These are phyloP conservation scores for Fusarium fracticaudum DNA, from an alignment of 2,329 filamentous ascomycete genomes.

Conservation along the genomic window DNA sequence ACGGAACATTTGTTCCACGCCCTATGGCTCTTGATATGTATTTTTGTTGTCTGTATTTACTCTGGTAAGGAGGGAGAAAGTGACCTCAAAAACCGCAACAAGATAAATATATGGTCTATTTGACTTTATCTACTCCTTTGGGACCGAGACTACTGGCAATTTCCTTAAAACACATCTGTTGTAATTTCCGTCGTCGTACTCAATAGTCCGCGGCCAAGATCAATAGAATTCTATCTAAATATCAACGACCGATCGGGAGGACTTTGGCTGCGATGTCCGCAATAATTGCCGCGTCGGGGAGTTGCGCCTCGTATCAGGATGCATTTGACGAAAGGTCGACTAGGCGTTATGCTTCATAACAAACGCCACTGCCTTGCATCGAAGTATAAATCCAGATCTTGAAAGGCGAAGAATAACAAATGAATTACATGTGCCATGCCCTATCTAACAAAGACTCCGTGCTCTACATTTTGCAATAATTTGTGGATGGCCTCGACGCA, in stretches of 20 bases:
- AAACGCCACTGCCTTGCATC: no score
- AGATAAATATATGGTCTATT: not conserved
- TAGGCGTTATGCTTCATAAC: no score
- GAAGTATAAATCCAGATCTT: no score
- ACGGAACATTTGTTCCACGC: accelerated
- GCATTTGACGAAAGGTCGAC: no score
- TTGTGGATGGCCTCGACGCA: no score
- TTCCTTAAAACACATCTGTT: not conserved
- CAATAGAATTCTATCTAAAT: not conserved
- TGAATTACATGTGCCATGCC: no score
- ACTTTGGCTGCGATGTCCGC: not conserved
- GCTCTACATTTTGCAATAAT: no score
- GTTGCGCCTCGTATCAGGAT: no score
- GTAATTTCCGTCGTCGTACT: not conserved
- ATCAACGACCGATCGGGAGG: no score
- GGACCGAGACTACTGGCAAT: not conserved
- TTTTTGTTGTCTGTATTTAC: not conserved
- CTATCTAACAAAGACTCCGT: no score
- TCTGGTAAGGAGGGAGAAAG: not conserved
- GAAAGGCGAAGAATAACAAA: no score
- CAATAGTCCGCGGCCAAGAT: accelerated
- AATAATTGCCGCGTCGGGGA: not conserved
- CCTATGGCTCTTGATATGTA: not conserved
- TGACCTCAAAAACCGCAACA: no score
- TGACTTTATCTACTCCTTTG: not conserved